Conservation (phyloP, 2,329 filamentous ascomycete genomes). For the Hortaea werneckii region DNA sequence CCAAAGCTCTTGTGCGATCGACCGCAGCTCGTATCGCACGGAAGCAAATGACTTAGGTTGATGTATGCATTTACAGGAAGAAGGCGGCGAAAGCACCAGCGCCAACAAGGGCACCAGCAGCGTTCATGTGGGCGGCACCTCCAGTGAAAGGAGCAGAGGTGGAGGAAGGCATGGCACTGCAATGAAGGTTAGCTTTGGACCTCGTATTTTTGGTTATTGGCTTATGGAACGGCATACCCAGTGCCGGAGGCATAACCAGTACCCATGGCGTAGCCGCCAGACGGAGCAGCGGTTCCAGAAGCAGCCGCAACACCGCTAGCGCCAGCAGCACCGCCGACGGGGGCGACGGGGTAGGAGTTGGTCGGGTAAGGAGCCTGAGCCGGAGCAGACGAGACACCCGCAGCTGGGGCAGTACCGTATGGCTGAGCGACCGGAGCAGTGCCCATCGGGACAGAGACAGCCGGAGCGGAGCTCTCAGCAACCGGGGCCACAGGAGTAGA, state of each 20-base stretch:
- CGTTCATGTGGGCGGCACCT: constrained; percentile 5
- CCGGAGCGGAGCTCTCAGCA: background rate
- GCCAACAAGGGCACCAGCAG: constrained; percentile 9
- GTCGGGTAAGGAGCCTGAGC: constrained; percentile 1
- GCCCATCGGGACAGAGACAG: background rate
- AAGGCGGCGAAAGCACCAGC: constrained; percentile 13
- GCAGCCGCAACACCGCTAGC: background rate
- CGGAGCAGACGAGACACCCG: too few species aligned
- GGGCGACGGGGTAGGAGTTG: background rate
- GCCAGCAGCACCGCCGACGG: background rate
- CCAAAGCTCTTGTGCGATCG: too few species aligned
- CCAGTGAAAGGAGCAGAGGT: constrained; percentile 1
- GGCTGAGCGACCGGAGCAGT: background rate
- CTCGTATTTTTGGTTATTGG: too few species aligned
- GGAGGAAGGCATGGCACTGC: background rate
- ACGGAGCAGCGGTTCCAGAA: background rate
- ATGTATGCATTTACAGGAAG: constrained; percentile 8
- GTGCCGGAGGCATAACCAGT: constrained; percentile 7
- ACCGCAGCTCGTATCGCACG: too few species aligned
- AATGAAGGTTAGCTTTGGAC: background rate
- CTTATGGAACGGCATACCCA: constrained; percentile 3
- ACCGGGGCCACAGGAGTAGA: background rate
- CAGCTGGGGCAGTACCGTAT: too few species aligned
- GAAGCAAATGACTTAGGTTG: too few species aligned
- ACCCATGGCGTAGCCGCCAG: constrained; percentile 1